These are phyloP conservation scores for Hygrophila difformis DNA, from an alignment of 257 asterid species.

Conservation along the genomic window DNA sequence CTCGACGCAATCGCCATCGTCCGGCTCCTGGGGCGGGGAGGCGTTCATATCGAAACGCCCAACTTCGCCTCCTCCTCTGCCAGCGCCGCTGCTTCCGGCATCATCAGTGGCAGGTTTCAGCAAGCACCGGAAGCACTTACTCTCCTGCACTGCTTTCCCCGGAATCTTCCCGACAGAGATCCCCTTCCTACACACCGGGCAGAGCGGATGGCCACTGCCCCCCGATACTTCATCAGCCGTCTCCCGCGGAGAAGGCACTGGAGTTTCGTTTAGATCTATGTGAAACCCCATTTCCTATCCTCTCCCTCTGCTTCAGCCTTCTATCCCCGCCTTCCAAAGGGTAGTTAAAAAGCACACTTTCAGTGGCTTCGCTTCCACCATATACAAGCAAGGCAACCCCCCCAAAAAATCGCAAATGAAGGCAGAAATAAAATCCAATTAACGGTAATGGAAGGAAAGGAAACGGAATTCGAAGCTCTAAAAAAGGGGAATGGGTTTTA, in stretches of 20 bases:
- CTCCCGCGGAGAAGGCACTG: slow-evolving; percentile 60
- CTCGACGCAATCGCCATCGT: slow-evolving; percentile 38
- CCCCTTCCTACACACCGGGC: slow-evolving; percentile 41
- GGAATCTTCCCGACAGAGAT: slow-evolving; percentile 31
- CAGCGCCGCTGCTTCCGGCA: slow-evolving; percentile 9
- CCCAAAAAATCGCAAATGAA: background rate
- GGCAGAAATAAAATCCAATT: background rate
- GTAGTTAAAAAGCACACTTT: slow-evolving; percentile 5
- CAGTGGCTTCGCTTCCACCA: slow-evolving; percentile 9
- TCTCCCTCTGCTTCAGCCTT: slow-evolving; percentile 13
- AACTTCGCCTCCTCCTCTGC: slow-evolving; percentile 22
- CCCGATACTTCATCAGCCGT: slow-evolving; percentile 24
- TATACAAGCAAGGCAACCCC: background rate
- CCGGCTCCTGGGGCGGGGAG: slow-evolving; percentile 63
- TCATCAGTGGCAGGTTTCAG: slow-evolving; percentile 21
- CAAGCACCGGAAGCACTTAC: slow-evolving; percentile 65
- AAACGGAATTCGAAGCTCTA: no score
- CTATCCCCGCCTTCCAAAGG: slow-evolving; percentile 19
- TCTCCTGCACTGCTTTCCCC: slow-evolving; percentile 27
- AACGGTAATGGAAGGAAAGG: slow-evolving; percentile 5
- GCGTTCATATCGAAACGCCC: slow-evolving; percentile 64
- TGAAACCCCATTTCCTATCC: slow-evolving; percentile 39
- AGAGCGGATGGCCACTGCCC: slow-evolving; percentile 20
- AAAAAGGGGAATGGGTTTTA: no score
- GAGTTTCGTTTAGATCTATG: slow-evolving; percentile 72